Evolutionary conservation across 202 grass and related monocot genomes (phyloP).

Genomic region (Schoenoplectus triqueter): DNA sequence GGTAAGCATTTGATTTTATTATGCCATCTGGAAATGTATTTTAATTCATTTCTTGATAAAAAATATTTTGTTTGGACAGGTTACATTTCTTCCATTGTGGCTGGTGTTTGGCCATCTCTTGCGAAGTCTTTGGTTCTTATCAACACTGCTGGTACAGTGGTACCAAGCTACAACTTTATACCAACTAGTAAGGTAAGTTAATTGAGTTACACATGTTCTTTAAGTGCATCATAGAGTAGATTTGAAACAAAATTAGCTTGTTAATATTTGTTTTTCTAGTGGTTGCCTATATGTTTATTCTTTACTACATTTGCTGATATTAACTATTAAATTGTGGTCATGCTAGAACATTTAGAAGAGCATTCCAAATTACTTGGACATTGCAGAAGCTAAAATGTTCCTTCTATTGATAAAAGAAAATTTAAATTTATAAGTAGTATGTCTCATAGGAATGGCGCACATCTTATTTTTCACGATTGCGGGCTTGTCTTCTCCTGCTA

Average conservation of each 20-base stretch:
- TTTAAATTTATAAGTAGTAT: conserved; percentile 16
- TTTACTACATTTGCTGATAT: conserved; percentile 22
- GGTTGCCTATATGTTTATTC: neutral
- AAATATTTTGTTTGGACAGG: conserved; percentile 43
- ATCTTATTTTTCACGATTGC: conserved; percentile 69
- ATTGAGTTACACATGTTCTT: conserved; percentile 30
- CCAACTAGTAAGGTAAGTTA: conserved; percentile 69
- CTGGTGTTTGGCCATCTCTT: conserved; percentile 82
- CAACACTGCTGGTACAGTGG: conserved; percentile 85
- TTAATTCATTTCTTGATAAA: conserved; percentile 28
- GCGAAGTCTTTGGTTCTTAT: conserved; percentile 84
- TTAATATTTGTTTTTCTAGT: conserved; percentile 29
- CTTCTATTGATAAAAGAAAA: neutral
- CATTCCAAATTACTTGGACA: neutral
- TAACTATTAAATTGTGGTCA: neutral
- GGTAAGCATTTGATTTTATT: conserved; percentile 55
- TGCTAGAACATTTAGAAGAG: neutral
- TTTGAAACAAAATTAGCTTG: conserved; percentile 23
- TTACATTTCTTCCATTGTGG: conserved; percentile 71
- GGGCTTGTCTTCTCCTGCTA: conserved; percentile 64
- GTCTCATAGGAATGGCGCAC: conserved; percentile 54
- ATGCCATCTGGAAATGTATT: conserved; percentile 13
- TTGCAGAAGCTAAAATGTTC: conserved; percentile 21
- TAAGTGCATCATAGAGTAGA: conserved; percentile 39
- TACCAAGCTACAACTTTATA: conserved; percentile 71